phyloP scores from a whole-genome alignment of 140 eudicot species.

The Erigeron philadelphicus region DNA sequence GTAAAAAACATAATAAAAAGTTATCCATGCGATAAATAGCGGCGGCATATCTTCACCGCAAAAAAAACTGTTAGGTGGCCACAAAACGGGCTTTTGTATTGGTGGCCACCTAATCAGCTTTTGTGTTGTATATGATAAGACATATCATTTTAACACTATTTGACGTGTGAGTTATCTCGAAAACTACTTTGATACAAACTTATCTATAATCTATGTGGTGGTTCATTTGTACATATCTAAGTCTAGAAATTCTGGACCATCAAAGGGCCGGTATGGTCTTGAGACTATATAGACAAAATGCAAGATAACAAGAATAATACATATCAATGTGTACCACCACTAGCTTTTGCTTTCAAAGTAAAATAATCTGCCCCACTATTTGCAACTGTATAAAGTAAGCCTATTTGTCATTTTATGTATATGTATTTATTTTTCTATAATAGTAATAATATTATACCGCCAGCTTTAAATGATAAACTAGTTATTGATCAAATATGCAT shows the following conservation, averaged over 20 bases:
- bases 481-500: constrained; percentile 11
- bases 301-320: constrained; percentile 36
- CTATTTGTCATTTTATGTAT: constrained; percentile 28
- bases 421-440: constrained; percentile 7
- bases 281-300: constrained; percentile 28
- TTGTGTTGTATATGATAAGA: neutral
- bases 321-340: constrained; percentile 31
- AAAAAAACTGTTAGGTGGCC: neutral
- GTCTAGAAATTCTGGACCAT: constrained; percentile 36
- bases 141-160: neutral
- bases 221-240: constrained; percentile 1
- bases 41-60: neutral
- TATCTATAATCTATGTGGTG: constrained; percentile 13
- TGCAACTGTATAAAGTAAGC: constrained; percentile 28
- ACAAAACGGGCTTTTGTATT: too few relatives aligned
- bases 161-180: constrained; percentile 9
- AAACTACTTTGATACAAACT: neutral
- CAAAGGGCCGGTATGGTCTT: constrained; percentile 26
- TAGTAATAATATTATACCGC: constrained; percentile 2
- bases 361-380: constrained; percentile 31
- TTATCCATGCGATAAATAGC: neutral
- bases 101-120: neutral
- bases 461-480: constrained; percentile 10
- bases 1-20: neutral
- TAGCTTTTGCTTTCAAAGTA: constrained; percentile 31